Conservation (phyloP, 2,329 filamentous ascomycete species). For the Alternaria triticina region DNA sequence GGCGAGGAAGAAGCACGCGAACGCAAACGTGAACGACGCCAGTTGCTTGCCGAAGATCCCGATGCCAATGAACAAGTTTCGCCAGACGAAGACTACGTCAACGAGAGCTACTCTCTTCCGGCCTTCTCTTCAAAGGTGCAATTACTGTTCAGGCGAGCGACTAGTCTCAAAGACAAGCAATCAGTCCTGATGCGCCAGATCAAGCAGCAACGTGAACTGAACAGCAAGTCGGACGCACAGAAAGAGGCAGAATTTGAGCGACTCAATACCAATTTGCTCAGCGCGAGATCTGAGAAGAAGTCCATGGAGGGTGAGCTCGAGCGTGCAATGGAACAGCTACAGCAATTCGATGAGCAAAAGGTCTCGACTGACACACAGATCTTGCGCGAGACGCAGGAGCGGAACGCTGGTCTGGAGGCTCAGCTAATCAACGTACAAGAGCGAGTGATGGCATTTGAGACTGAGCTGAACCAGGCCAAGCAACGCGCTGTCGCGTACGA, state of each 20-base stretch:
- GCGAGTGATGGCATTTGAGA: slow-evolving; percentile 38
- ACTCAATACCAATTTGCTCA: slow-evolving; percentile 51
- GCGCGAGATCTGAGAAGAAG: slow-evolving; percentile 43
- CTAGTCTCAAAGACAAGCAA: slow-evolving; percentile 83
- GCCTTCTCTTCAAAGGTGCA: slow-evolving; percentile 82
- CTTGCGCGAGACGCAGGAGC: slow-evolving; percentile 39
- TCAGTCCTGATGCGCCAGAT: slow-evolving; percentile 88
- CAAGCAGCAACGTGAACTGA: slow-evolving; percentile 92
- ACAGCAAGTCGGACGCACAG: slow-evolving; percentile 77
- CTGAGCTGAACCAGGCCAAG: slow-evolving; percentile 33
- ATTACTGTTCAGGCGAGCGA: slow-evolving; percentile 77
- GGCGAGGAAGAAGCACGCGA: slow-evolving; percentile 52
- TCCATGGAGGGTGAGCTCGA: slow-evolving; percentile 46
- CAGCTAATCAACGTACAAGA: slow-evolving; percentile 45
- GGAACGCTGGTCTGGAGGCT: slow-evolving; percentile 40
- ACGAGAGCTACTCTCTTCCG: slow-evolving; percentile 72
- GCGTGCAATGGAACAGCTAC: slow-evolving; percentile 41
- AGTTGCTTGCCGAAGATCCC: slow-evolving; percentile 57
- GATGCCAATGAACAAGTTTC: slow-evolving; percentile 67
- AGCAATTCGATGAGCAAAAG: slow-evolving; percentile 39
- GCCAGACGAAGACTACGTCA: slow-evolving; percentile 65
- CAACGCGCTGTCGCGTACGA: slow-evolving; percentile 41
- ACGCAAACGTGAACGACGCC: slow-evolving; percentile 43
- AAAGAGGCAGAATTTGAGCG: slow-evolving; percentile 49
- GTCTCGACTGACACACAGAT: slow-evolving; percentile 24